phyloP scores from a whole-genome alignment of 768 basidiomycete species.

The Pholiota molesta region DNA sequence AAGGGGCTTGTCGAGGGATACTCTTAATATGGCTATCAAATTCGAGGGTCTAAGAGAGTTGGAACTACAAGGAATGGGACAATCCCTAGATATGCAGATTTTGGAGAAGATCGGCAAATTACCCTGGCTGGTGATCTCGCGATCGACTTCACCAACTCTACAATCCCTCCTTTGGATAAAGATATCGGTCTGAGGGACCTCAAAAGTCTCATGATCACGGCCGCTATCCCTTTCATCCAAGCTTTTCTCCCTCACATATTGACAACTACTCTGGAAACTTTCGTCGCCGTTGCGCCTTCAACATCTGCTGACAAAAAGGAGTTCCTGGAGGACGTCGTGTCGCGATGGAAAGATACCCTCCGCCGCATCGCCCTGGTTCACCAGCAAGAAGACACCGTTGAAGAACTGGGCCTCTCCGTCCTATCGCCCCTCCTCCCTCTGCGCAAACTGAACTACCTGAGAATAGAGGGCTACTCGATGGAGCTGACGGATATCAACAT shows the following conservation, averaged over 20 bases:
- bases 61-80: constrained; percentile 31
- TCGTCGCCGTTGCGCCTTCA: constrained; percentile 19
- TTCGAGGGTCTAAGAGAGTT: constrained; percentile 26
- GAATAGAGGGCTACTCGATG: constrained; percentile 31
- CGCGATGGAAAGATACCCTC: constrained; percentile 28
- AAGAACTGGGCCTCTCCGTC: constrained; percentile 18
- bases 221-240: constrained; percentile 24
- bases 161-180: constrained; percentile 17
- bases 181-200: constrained; percentile 31
- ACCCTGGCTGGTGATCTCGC: constrained; percentile 28
- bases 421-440: constrained; percentile 27
- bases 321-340: constrained; percentile 23
- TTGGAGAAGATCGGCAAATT: constrained; percentile 27
- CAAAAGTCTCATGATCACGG: constrained; percentile 29
- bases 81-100: constrained; percentile 22
- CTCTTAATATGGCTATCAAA: constrained; percentile 23
- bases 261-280: constrained; percentile 23
- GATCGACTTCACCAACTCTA: constrained; percentile 29
- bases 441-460: constrained; percentile 23
- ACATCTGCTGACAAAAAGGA: constrained; percentile 23
- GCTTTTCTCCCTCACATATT: constrained; percentile 26
- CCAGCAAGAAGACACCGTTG: constrained; percentile 17
- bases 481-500: constrained; percentile 28
- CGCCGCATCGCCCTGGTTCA: constrained; percentile 27
- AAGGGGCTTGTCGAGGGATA: constrained; percentile 29